phyloP scores from a whole-genome alignment of 257 asterid genomes.

The Solanum verrucosum region DNA sequence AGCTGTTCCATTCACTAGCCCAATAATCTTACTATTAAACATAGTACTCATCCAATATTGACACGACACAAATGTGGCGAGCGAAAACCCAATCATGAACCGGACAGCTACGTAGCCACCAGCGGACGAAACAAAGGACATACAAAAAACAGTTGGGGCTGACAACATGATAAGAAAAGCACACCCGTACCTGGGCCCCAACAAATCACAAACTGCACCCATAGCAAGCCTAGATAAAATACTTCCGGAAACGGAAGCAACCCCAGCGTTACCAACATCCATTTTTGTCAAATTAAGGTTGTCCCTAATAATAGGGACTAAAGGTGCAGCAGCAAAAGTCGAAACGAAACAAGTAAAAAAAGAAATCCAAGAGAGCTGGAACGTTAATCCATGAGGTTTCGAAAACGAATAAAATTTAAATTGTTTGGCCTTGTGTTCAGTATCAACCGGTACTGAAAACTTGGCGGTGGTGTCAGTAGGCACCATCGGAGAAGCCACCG shows the following conservation, averaged over 20 bases:
- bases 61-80: slow-evolving; percentile 66
- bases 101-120: slow-evolving; percentile 41
- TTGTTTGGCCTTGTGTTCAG: slow-evolving; percentile 48
- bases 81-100: slow-evolving; percentile 53
- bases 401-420: slow-evolving; percentile 44
- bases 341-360: slow-evolving; percentile 56
- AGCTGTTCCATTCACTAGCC: slow-evolving; percentile 48
- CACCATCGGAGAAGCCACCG: slow-evolving; percentile 39
- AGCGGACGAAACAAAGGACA: slow-evolving; percentile 30
- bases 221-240: slow-evolving; percentile 53
- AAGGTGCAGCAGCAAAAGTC: slow-evolving; percentile 56
- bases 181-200: slow-evolving; percentile 55
- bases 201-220: slow-evolving; percentile 52
- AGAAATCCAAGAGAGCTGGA: slow-evolving; percentile 55
- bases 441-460: slow-evolving; percentile 50
- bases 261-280: slow-evolving; percentile 57
- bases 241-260: slow-evolving; percentile 58
- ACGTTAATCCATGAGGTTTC: slow-evolving; percentile 51
- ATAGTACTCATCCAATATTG: slow-evolving; percentile 56
- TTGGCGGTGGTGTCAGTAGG: slow-evolving; percentile 38
- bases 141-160: slow-evolving; percentile 53
- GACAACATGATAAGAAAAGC: slow-evolving; percentile 43
- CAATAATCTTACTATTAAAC: slow-evolving; percentile 44
- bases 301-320: slow-evolving; percentile 53
- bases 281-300: slow-evolving; percentile 33